Conservation (phyloP, 176 grass and related monocot species). For the Echinochloa phyllopogon region DNA sequence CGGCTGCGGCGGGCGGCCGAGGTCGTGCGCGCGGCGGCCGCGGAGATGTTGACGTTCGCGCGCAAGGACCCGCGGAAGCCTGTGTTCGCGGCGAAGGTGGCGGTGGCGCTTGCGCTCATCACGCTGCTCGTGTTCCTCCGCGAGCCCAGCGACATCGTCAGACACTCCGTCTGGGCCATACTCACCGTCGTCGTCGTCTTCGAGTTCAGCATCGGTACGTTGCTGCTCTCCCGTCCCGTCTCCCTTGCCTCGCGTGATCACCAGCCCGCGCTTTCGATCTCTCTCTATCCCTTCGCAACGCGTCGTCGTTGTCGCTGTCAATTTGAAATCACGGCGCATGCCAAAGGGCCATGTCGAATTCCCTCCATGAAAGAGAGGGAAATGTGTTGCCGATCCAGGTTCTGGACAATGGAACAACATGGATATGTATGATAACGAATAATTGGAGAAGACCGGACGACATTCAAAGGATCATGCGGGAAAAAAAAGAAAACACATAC, state of each 20-base stretch:
- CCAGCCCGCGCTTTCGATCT: background rate
- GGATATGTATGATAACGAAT: background rate
- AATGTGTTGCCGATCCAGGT: background rate
- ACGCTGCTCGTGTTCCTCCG: conserved; percentile 81
- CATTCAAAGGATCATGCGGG: background rate
- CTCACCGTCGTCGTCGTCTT: conserved; percentile 95
- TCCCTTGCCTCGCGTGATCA: background rate
- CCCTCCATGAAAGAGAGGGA: background rate
- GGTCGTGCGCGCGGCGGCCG: conserved; percentile 33
- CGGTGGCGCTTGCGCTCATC: conserved; percentile 66
- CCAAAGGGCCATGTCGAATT: background rate
- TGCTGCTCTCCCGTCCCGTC: too few species aligned
- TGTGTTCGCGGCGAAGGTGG: conserved; percentile 80
- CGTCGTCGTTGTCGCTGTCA: conserved; percentile 45
- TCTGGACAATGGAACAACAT: background rate
- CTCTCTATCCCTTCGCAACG: background rate
- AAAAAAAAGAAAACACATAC: background rate
- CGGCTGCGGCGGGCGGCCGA: background rate
- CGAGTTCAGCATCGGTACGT: conserved; percentile 70
- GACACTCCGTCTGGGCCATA: conserved; percentile 95
- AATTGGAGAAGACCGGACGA: background rate
- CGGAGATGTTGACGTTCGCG: conserved; percentile 59
- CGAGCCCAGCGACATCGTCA: conserved; percentile 68
- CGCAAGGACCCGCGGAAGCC: conserved; percentile 64
- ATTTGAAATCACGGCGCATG: conserved; percentile 42